A percentile compares a stretch with the other conserved stretches of the same genome.
Evolutionary conservation across 2,329 filamentous ascomycete genomes (phyloP).

Genomic region (Claviceps sp.): DNA sequence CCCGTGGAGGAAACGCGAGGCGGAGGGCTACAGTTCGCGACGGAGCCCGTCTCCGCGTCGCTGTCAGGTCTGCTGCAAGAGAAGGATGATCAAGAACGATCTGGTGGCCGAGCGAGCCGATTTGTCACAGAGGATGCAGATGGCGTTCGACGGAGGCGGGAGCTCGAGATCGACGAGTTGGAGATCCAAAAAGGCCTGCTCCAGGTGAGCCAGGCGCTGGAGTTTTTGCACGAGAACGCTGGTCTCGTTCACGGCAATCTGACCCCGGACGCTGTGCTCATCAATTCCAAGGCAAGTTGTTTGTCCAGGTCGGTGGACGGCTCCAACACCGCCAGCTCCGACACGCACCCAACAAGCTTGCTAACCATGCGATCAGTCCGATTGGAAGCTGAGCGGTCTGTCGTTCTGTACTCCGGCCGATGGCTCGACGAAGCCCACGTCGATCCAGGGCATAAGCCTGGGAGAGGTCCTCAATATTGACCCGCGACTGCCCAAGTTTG

Average conservation of each 20-base stretch:
- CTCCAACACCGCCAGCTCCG: not conserved
- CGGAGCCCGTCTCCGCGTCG: conserved; percentile 83
- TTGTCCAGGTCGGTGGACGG: too few relatives aligned
- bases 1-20: conserved; percentile 88
- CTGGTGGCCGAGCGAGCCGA: conserved; percentile 58
- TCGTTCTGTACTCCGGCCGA: conserved; percentile 76
- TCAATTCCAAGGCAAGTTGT: conserved; percentile 71
- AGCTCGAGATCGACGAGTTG: conserved; percentile 88
- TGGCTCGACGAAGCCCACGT: conserved; percentile 58
- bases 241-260: conserved; percentile 88
- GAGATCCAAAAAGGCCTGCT: conserved; percentile 94
- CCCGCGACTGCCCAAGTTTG: conserved; percentile 62
- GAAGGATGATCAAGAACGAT: conserved; percentile 74
- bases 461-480: conserved; percentile 79
- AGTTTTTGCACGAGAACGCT: conserved; percentile 91
- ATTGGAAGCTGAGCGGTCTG: conserved; percentile 97
- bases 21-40: conserved; percentile 90
- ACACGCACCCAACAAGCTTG: not conserved
- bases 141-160: conserved; percentile 57
- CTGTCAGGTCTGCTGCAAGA: conserved; percentile 69
- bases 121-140: conserved; percentile 72
- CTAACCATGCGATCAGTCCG: conserved; percentile 42
- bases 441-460: conserved; percentile 67
- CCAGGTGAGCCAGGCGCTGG: conserved; percentile 84
- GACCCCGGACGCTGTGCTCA: conserved; percentile 82